Base-by-base conservation (phyloP, 164 flowering plant species). In the grape (Vitis vinifera) region DNA sequence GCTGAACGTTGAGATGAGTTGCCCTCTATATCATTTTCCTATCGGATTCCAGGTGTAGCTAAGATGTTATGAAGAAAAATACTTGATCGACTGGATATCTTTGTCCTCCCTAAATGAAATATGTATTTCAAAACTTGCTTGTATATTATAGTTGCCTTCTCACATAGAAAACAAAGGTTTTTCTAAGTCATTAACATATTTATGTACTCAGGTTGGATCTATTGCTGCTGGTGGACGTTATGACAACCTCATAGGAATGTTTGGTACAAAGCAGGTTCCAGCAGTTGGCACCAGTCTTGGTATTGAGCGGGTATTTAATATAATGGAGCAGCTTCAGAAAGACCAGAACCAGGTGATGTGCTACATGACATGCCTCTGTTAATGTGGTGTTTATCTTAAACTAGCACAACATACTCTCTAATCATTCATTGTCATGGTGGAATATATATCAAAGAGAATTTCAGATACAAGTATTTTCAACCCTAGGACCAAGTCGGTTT, bases 171-270 rank as follows among this genome's bases (percentile, higher is more conserved):
- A 37, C 2, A 37, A 4, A 37, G 44, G 6, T 37, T 37, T 37
- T 37, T 37, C 44, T 6, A 4, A 37, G 55, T 51, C 14, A 53
- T 27, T 16, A 11, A 73, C 55, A 23, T 71, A 6, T 37, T 19
- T 65, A 27, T 67, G 59, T 64, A 55, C 30, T n/a, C 83, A 95
- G 99, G 94, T 93, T 71, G 99, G 99, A 63, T 89, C 98, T 23
- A 95, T 95, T 78, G 99, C 90, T 67, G 99, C 99, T 67, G 98
- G 99, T 73, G 98, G 99, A 57, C 91, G 99, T 15, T 95, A 92
- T 72, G 99, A 95, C 83, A 90, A 88, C 77, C 98, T 95, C 66
- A 89, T 91, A 55, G 97, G 92, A 57, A 88, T 84, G 92, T 95
- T 95, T 81, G 91, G 98, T 52, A 73, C 85, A 62, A 90, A 86